Conservation (phyloP, 768 basidiomycete genomes). For the Boletellus sp. region DNA sequence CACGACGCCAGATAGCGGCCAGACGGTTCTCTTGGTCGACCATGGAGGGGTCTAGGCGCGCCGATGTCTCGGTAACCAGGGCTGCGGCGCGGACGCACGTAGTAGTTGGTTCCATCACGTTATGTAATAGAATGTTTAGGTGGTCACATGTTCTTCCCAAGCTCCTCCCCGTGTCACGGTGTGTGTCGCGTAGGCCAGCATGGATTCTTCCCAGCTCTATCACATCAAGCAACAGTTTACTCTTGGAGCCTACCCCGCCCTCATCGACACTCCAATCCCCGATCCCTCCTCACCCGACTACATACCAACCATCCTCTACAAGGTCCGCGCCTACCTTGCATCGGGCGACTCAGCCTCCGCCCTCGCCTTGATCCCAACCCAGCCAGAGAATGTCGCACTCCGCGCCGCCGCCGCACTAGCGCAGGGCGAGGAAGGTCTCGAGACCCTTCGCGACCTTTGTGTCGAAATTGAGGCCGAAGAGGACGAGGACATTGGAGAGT, state of each 20-base stretch:
- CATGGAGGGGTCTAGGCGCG: no score
- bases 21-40: no score
- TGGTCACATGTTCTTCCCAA: background rate
- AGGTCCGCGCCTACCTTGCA: conserved; percentile 75
- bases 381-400: conserved; percentile 60
- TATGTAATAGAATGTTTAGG: background rate
- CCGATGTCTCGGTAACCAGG: no score
- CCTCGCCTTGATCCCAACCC: conserved; percentile 51
- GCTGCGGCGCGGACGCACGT: no score
- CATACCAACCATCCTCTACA: conserved; percentile 63
- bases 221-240: conserved; percentile 73
- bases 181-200: no score
- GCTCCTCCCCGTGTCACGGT: background rate
- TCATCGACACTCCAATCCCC: conserved; percentile 53
- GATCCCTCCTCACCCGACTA: conserved; percentile 63
- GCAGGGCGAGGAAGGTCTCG: conserved; percentile 58
- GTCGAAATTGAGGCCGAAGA: conserved; percentile 79
- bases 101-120: background rate
- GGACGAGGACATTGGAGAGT: conserved; percentile 57
- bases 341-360: conserved; percentile 57
- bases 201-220: conserved; percentile 64
- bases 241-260: conserved; percentile 69
- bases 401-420: conserved; percentile 74
- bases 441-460: conserved; percentile 79
- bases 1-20: no score